A percentile compares a stretch with the other conserved stretches of the same genome.
Evolutionary conservation across 2,329 filamentous ascomycete genomes (phyloP).

Genomic region (Aaosphaeria arxii): DNA sequence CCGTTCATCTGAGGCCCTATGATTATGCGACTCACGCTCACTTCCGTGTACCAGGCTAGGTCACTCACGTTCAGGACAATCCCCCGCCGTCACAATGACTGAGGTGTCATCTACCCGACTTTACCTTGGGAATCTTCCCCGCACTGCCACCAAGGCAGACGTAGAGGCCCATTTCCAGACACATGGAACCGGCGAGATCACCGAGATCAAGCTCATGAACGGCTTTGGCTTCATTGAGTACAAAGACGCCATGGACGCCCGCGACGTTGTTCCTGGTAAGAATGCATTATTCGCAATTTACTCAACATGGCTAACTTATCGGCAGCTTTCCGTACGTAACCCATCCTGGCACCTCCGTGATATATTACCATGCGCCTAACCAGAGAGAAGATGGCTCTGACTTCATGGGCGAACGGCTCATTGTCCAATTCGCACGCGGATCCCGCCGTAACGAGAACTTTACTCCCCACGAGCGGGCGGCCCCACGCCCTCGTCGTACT

Average conservation of each 20-base stretch:
- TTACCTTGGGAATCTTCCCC: constrained; percentile 96
- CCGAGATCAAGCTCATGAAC: constrained; percentile 99
- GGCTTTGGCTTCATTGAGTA: constrained; percentile 99
- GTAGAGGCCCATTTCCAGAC: constrained; percentile 93
- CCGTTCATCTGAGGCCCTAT: background rate
- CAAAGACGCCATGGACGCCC: constrained; percentile 96
- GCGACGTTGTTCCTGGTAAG: constrained; percentile 96
- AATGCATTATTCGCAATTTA: constrained; percentile 9
- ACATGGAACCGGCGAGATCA: constrained; percentile 96
- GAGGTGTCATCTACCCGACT: constrained; percentile 94
- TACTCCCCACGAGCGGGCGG: constrained; percentile 61
- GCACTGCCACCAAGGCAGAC: constrained; percentile 94
- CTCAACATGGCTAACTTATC: constrained; percentile 19
- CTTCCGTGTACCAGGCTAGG: constrained; percentile 32
- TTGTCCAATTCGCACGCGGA: constrained; percentile 96
- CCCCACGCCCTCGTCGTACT: constrained; percentile 85
- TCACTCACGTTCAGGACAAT: constrained; percentile 12
- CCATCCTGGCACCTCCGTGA: constrained; percentile 1
- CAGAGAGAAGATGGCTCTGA: constrained; percentile 77
- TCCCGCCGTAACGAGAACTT: constrained; percentile 67
- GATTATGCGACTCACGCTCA: constrained; percentile 26
- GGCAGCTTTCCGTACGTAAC: constrained; percentile 56
- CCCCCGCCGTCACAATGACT: constrained; percentile 53
- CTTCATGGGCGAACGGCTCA: constrained; percentile 96
- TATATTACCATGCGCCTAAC: constrained; percentile 13